These are phyloP conservation scores for Phytophthora lateralis DNA, from an alignment of 352 stramenopile genomes.

Conservation along the genomic window DNA sequence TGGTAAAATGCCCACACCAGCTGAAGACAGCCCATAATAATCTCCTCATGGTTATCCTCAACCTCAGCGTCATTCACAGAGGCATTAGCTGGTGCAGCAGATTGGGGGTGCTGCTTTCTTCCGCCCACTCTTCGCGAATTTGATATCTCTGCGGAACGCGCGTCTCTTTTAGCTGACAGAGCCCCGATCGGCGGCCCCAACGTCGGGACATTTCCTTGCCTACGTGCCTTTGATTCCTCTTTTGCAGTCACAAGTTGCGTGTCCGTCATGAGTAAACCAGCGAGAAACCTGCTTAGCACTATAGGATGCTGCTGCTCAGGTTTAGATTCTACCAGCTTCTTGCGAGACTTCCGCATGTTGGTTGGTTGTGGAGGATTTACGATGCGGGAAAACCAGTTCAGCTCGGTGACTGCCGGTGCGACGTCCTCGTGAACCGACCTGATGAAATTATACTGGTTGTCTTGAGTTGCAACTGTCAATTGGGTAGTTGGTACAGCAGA, in stretches of 20 bases:
- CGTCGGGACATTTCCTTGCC: slow-evolving; percentile 44
- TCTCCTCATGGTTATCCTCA: slow-evolving; percentile 20
- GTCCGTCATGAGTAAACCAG: slow-evolving; percentile 42
- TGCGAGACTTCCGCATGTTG: slow-evolving; percentile 16
- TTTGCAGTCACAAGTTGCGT: slow-evolving; percentile 33
- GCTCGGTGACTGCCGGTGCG: background rate
- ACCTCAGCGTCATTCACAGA: background rate
- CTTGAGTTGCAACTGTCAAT: slow-evolving; percentile 12
- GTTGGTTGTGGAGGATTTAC: slow-evolving; percentile 16
- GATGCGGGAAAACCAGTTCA: slow-evolving; percentile 33
- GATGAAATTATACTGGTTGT: slow-evolving; percentile 29
- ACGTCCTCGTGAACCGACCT: background rate
- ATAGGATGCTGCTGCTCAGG: background rate
- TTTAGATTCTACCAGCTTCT: slow-evolving; percentile 23
- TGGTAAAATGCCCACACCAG: slow-evolving; percentile 66
- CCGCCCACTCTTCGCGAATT: background rate
- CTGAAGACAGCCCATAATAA: slow-evolving; percentile 32
- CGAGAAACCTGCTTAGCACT: slow-evolving; percentile 36
- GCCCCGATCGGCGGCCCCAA: slow-evolving; percentile 20
- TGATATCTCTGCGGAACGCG: slow-evolving; percentile 13
- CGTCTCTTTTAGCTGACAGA: slow-evolving; percentile 1
- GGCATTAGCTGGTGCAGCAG: slow-evolving; percentile 11
- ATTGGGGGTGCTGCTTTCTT: slow-evolving; percentile 18
- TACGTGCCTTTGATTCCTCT: slow-evolving; percentile 41
- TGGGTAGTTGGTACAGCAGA: background rate